These are phyloP conservation scores for Colletotrichum acutatum DNA, from an alignment of 2,329 filamentous ascomycete genomes.

Conservation along the genomic window DNA sequence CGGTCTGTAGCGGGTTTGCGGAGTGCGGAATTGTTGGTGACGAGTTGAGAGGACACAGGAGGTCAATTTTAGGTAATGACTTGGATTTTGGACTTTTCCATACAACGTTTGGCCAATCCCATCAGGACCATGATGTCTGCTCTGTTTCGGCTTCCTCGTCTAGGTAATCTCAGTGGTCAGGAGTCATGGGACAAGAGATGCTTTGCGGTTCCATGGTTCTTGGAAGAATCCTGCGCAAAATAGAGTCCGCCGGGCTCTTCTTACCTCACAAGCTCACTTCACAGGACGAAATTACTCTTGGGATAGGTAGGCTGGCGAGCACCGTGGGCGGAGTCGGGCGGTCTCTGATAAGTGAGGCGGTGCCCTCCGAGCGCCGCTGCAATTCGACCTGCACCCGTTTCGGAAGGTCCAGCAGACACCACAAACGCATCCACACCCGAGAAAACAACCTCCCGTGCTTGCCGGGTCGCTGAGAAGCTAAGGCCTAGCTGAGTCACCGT, in stretches of 20 bases:
- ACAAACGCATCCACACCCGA: neutral
- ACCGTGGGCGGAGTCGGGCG: slow-evolving; percentile 12
- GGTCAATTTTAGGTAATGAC: neutral
- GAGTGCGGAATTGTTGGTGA: neutral
- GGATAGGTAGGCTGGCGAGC: neutral
- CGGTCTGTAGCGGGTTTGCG: neutral
- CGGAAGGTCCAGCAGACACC: slow-evolving; percentile 22
- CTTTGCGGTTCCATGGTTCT: neutral
- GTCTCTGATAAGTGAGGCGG: slow-evolving; percentile 19
- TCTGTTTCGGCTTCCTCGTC: neutral
- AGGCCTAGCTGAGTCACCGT: slow-evolving; percentile 14
- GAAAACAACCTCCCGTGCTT: slow-evolving; percentile 8
- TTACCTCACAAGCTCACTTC: neutral
- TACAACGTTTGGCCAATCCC: neutral
- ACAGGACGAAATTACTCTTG: neutral
- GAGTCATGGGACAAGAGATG: slow-evolving; percentile 10
- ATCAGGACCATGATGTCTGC: slow-evolving; percentile 22
- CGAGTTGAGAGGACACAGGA: neutral
- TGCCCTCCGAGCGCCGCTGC: slow-evolving; percentile 22
- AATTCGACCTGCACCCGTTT: slow-evolving; percentile 15
- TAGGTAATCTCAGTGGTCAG: neutral
- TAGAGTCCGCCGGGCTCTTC: neutral
- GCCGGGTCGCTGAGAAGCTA: neutral
- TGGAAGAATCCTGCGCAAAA: neutral
- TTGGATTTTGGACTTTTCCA: neutral